Conservation (phyloP, 202 grass and related monocot species). For the Thinopyrum obtusiflorum region DNA sequence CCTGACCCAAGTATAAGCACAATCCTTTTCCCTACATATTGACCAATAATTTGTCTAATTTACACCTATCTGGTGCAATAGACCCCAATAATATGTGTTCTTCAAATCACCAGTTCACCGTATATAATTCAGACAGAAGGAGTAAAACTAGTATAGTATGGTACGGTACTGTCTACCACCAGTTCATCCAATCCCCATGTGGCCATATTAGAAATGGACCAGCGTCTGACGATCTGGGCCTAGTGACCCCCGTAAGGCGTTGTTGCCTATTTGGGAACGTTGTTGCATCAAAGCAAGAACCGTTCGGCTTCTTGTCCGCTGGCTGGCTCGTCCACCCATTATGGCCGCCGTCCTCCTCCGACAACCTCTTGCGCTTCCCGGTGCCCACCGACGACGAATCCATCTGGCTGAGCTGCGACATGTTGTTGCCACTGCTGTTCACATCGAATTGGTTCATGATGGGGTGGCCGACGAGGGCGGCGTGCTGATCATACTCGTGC, state of each 20-base stretch:
- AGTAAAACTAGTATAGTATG: background rate
- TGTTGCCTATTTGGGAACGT: constrained; percentile 50
- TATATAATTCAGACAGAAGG: background rate
- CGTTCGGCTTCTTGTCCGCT: constrained; percentile 48
- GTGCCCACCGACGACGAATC: constrained; percentile 27
- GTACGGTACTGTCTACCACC: constrained; percentile 26
- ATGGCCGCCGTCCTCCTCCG: constrained; percentile 15
- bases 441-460: constrained; percentile 40
- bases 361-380: constrained; percentile 54
- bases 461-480: constrained; percentile 40
- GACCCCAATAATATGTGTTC: background rate
- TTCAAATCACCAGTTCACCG: constrained; percentile 28
- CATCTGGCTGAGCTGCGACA: constrained; percentile 18
- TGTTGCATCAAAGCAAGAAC: constrained; percentile 51
- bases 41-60: constrained; percentile 14
- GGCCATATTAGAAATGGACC: constrained; percentile 59
- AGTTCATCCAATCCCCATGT: constrained; percentile 47
- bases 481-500: constrained; percentile 15
- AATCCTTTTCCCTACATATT: constrained; percentile 27
- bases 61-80: constrained; percentile 16
- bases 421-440: constrained; percentile 9
- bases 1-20: constrained; percentile 30
- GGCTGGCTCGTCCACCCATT: constrained; percentile 26
- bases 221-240: constrained; percentile 48
- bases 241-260: constrained; percentile 38